Percentiles rank a stretch among this genome's conserved stretches.
Conservation (phyloP, 2,329 filamentous ascomycete genomes). For the Dothideomycetes sp. region DNA sequence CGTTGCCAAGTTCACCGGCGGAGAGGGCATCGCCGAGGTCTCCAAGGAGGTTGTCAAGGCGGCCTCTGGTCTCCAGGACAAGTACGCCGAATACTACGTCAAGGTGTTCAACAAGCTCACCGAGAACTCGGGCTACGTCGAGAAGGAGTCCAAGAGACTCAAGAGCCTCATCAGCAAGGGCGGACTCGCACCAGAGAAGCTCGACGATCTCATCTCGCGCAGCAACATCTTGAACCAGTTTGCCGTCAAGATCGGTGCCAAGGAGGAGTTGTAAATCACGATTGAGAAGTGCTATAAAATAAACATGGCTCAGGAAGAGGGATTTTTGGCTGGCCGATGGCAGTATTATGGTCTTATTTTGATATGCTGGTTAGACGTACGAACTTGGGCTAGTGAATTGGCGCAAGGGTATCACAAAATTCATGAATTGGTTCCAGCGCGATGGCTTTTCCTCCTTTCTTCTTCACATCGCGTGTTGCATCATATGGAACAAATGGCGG, state of each 20-base stretch:
- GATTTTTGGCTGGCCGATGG: too few species aligned
- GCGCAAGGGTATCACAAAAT: not conserved
- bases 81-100: slow-evolving; percentile 89
- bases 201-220: slow-evolving; percentile 77
- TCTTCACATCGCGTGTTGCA: too few species aligned
- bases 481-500: too few species aligned
- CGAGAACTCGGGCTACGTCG: slow-evolving; percentile 64
- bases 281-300: too few species aligned
- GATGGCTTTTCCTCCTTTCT: too few species aligned
- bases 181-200: slow-evolving; percentile 71
- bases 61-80: slow-evolving; percentile 56
- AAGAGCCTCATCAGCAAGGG: slow-evolving; percentile 76
- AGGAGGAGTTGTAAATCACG: slow-evolving; percentile 21
- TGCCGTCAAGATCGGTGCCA: slow-evolving; percentile 38
- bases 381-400: not conserved
- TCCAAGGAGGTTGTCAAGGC: slow-evolving; percentile 62
- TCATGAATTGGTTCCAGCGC: too few species aligned
- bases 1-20: slow-evolving; percentile 58
- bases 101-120: slow-evolving; percentile 79
- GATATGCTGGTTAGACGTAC: too few species aligned
- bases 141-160: slow-evolving; percentile 77
- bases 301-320: too few species aligned
- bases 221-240: slow-evolving; percentile 83
- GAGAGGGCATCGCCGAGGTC: slow-evolving; percentile 53
- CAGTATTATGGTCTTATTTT: too few species aligned